phyloP scores from a whole-genome alignment of 1,284 basidiomycete genomes.

The Cutaneotrichosporon sp. region DNA sequence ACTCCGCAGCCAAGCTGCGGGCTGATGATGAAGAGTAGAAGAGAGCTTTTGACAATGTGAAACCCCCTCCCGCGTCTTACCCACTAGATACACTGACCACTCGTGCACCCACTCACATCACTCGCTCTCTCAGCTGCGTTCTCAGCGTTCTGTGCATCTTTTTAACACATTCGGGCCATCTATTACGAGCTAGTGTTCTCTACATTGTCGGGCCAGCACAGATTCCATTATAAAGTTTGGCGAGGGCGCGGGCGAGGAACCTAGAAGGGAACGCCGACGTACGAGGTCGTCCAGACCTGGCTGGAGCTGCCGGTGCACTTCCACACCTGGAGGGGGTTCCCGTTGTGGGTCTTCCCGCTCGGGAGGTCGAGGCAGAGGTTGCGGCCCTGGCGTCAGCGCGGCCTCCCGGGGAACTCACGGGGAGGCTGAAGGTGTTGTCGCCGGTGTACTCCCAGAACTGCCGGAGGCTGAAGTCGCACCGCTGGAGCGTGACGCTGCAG shows the following conservation, averaged over 20 bases:
- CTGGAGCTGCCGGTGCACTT: slow-evolving; percentile 36
- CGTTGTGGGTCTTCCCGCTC: slow-evolving; percentile 16
- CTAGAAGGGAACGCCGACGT: background rate
- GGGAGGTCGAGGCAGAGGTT: slow-evolving; percentile 38
- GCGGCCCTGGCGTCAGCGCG: slow-evolving; percentile 9
- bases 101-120: too few relatives aligned
- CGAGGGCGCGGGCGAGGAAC: background rate
- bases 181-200: background rate
- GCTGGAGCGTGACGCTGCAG: background rate
- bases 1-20: too few relatives aligned
- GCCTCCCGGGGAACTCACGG: background rate
- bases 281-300: slow-evolving; percentile 36
- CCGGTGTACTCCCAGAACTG: background rate
- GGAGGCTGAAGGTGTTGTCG: background rate
- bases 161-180: too few relatives aligned
- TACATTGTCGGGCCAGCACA: background rate
- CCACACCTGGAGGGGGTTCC: slow-evolving; percentile 26
- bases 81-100: too few relatives aligned
- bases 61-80: too few relatives aligned
- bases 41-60: too few relatives aligned
- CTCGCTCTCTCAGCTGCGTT: too few relatives aligned
- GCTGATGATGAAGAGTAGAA: too few relatives aligned
- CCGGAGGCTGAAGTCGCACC: background rate
- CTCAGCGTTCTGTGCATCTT: too few relatives aligned
- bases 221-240: too few relatives aligned